Base-by-base conservation (phyloP, 1,284 basidiomycete species). In the Xerocomus nothofagi region DNA sequence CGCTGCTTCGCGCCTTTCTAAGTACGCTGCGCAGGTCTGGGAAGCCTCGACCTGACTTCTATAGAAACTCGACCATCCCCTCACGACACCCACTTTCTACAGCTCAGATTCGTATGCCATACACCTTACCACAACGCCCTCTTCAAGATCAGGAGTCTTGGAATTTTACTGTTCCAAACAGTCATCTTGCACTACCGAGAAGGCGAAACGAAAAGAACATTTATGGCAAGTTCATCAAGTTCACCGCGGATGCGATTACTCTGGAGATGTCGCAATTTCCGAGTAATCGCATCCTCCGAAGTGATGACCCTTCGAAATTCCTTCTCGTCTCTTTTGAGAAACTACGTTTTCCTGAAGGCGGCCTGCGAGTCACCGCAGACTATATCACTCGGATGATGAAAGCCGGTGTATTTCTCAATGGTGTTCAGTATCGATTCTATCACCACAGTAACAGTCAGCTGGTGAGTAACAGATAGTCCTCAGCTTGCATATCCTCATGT, bases 381-480 rank as follows among this genome's bases (percentile, higher is more conserved):
- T 85, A 86, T 54, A 78, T 84, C 46, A 59, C 69, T 29, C 73
- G 80, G 30, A 61, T 84, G 48, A 71, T 84, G 65, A 76, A 74
- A 52, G 66, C 70, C 0, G 83, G 82, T 0, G 50, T 86, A 3
- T 77, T 75, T 54, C 59, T 86, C 53, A 84, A 86, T 53, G 73
- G 71, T 1, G 64, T 74, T 0, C 80, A 84, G 57, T 84, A 84
- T 63, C 75, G 82, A 3, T 86, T 85, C 58, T 84, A 83, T 53
- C 79, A 81, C 51, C 82, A 86, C 51, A 84, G 81, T 39, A 84
- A 84, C 59, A 85, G 81, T 51, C 84, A 86, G 54, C 57, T 85
- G 59, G 80, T 82, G 54, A n/a, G 75, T 57, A 18, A 21, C 17
- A 26, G 33, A 39, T 32, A 8, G 12, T 24, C 11, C 2, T 20